phyloP scores from a whole-genome alignment of 139 green algal genomes.

The Nannochloris sp. region DNA sequence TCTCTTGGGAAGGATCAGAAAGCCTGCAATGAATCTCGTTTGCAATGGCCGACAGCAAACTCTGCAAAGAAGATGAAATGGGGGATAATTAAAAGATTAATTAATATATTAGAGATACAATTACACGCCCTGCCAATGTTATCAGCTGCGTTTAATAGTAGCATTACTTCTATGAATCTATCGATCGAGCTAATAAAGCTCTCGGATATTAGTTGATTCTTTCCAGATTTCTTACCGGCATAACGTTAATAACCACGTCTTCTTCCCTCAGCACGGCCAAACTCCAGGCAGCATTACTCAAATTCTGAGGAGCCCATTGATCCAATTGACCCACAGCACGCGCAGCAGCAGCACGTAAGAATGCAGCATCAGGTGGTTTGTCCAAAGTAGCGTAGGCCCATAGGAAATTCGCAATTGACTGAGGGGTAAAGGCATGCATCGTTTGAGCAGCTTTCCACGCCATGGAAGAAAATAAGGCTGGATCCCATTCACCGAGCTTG shows the following conservation, averaged over 20 bases:
- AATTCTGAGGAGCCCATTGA: conserved; percentile 38
- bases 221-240: not conserved
- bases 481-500: conserved; percentile 19
- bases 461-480: not conserved
- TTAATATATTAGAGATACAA: too few species aligned
- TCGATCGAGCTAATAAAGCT: too few species aligned
- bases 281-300: conserved; percentile 39
- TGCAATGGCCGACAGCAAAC: conserved; percentile 1
- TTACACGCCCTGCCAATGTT: too few species aligned
- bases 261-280: conserved; percentile 31
- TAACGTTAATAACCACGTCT: not conserved
- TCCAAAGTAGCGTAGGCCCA: conserved; percentile 33
- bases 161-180: too few species aligned
- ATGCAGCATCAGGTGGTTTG: not conserved
- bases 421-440: conserved; percentile 28
- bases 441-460: conserved; percentile 7
- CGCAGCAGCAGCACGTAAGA: conserved; percentile 8
- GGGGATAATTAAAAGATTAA: too few species aligned
- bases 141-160: too few species aligned
- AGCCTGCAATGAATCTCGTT: conserved; percentile 24
- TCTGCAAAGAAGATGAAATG: too few species aligned
- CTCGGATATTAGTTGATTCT: too few species aligned
- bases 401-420: conserved; percentile 38
- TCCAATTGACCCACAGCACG: conserved; percentile 1
- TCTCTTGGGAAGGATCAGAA: not conserved